Conservation (phyloP, 352 stramenopile species). For the Globisporangium middletonii region DNA sequence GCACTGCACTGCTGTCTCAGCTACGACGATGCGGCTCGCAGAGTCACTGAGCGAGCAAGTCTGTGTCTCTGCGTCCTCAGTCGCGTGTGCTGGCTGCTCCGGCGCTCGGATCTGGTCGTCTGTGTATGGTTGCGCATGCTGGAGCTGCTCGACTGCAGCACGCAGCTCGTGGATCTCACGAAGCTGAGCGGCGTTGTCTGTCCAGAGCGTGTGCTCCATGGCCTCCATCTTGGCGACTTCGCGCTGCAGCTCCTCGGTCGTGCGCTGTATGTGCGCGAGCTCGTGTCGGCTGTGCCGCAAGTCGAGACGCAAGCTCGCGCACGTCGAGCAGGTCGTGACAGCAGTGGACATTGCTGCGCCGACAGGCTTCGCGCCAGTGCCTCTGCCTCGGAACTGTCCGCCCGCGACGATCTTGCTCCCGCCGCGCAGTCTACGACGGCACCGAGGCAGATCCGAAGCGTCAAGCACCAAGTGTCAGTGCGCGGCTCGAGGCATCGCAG, state of each 20-base stretch:
- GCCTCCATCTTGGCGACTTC: slow-evolving; percentile 25
- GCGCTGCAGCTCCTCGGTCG: slow-evolving; percentile 16
- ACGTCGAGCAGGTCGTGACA: slow-evolving; percentile 13
- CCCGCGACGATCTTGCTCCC: slow-evolving; percentile 31
- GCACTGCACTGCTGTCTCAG: background rate
- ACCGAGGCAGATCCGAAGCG: background rate
- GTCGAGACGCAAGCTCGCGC: slow-evolving; percentile 12
- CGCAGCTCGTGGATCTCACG: slow-evolving; percentile 20
- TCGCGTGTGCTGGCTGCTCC: slow-evolving; percentile 6
- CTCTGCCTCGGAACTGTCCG: slow-evolving; percentile 28
- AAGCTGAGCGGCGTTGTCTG: slow-evolving; percentile 16
- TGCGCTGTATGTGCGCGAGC: slow-evolving; percentile 8
- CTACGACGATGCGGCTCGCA: too few species aligned
- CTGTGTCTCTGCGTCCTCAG: background rate
- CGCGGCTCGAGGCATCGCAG: too few species aligned
- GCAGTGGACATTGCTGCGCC: background rate
- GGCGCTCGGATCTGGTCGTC: slow-evolving; percentile 11
- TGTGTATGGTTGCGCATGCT: slow-evolving; percentile 13
- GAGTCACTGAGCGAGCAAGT: too few species aligned
- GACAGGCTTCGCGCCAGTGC: background rate
- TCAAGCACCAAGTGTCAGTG: too few species aligned
- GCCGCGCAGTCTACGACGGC: slow-evolving; percentile 22
- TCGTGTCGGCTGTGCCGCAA: slow-evolving; percentile 18
- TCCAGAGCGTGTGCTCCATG: slow-evolving; percentile 24
- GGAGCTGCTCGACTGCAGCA: slow-evolving; percentile 13